Evolutionary conservation across 1,284 basidiomycete species (phyloP), one percentile per base, ranked within the genome.

Genomic region (Termitomyces sp.): DNA sequence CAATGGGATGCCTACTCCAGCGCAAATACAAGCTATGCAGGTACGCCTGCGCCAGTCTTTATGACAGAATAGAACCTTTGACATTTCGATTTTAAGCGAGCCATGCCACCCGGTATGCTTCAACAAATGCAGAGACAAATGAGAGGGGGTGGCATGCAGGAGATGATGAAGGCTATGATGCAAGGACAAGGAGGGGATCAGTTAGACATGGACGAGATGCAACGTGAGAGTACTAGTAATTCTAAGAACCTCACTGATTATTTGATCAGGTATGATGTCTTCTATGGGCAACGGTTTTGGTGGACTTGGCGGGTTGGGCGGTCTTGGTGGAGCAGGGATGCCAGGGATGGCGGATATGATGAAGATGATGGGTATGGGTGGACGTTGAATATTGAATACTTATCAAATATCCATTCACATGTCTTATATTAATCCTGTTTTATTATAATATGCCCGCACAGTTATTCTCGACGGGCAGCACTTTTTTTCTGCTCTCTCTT

Each of bases 141-240:
- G 68, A 79, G 90, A 45, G 76, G 84, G 46, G 90, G 87, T 34
- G 91, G 90, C n/a, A 90, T 93, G 73, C 89, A 93, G 65, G 92
- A 94, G 68, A 93, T 95, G 88, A 91, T 96, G 89, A 90, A 89
- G 67, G 88, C 92, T 24, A 91, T 94, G 87, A 93, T 95, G 91
- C 88, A 90, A 60, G 88, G 89, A 6, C 86, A 90, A 61, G 90
- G 88, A 60, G 87, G 88, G 18, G 86, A 91, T 64, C 84, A 88
- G 59, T 70, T 84, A 57, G 89, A 91, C 63, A 84, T 91, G 82
- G 88, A 90, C 60, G 88, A 92, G 66, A 90, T 91, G 86, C 87
- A 92, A 70, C 79, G 90, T 86, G 70, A 57, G 78, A 69, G 10
- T 53, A 35, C 46, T 45, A 46, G 42, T 37, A 33, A 39, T 37